Conservation (phyloP, 805 yeast genomes). For the Yamadazyma nakazawae region DNA sequence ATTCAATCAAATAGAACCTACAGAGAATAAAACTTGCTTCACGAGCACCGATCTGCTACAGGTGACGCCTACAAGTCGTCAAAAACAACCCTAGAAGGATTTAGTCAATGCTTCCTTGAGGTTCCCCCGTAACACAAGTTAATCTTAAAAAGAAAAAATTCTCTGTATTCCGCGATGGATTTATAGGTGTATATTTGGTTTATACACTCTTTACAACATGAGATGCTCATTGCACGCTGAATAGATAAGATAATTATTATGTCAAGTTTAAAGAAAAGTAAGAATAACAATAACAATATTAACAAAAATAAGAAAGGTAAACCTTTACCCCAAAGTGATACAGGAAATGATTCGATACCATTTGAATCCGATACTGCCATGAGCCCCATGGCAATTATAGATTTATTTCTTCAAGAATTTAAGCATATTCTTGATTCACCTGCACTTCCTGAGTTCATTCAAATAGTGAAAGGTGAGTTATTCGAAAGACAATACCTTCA, state of each 20-base stretch:
- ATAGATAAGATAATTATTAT: background rate
- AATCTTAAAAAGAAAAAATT: constrained; percentile 18
- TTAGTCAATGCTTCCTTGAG: constrained; percentile 19
- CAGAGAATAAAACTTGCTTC: constrained; percentile 49
- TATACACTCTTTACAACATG: background rate
- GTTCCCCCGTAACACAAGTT: constrained; percentile 52
- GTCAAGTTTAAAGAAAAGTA: constrained; percentile 4
- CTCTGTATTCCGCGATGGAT: background rate
- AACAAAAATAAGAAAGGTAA: background rate
- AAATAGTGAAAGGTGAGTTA: constrained; percentile 64
- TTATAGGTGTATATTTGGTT: constrained; percentile 1
- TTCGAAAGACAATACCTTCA: constrained; percentile 65
- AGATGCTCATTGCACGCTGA: background rate
- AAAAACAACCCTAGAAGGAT: constrained; percentile 18
- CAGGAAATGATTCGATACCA: constrained; percentile 25
- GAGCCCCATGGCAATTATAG: constrained; percentile 33
- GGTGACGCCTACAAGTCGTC: constrained; percentile 35
- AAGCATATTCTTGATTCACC: constrained; percentile 31
- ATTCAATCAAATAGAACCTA: background rate
- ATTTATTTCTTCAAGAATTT: constrained; percentile 33
- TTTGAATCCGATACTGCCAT: constrained; percentile 30
- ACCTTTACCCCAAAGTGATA: constrained; percentile 6
- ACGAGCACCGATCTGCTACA: constrained; percentile 70
- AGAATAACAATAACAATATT: background rate
- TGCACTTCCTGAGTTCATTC: constrained; percentile 47